Base-by-base conservation (phyloP, 768 basidiomycete genomes). In the Phlebiopsis flavidoalba region DNA sequence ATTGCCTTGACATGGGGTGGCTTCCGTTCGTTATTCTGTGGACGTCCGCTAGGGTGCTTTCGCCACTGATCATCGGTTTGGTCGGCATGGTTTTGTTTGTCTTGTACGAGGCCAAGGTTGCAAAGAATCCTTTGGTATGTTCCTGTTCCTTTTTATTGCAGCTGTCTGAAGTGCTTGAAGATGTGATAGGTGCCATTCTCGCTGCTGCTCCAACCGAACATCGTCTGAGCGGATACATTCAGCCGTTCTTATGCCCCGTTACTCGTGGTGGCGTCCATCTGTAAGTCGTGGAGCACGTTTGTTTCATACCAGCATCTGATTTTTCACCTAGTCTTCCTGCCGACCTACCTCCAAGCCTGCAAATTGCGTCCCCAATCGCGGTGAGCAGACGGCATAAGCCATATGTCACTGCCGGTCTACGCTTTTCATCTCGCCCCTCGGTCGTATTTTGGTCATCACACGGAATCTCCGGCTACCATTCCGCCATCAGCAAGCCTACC, bases 1-100 rank as follows among this genome's bases (percentile, higher is more conserved):
- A 61, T 79, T 60, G 77, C 70, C 1, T 62, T 81, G 5, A 77
- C 76, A 4, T 79, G 75, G 74, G 80, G 73, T n/a, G 79, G 76
- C 22, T n/a, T n/a, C n/a, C n/a, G 64, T 72, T 33, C 59, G 65
- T 1, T 77, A 75, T 69, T 45, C 74, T 0, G n/a, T 81, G 80
- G 80, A 50, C 53, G 7, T 74, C 72, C 0, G 72, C 61, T n/a
- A 66, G 70, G 19, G 72, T 77, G 8, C 70, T 80, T n/a, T 75
- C 70, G 2, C 77, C 79, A 0, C 71, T 81, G 17, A 66, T 78
- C 43, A 50, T 77, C 48, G 80, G 80, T 0, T 15, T 74, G 6
- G 43, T 67, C 3, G 66, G 72, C 8, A 61, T 80, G 26, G 57
- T 61, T 12, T 58, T 58, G 7, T 67, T 67, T 54, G 49, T 70